Percentiles rank a stretch among this genome's conserved stretches.
phyloP scores from a whole-genome alignment of 768 basidiomycete species.

The Rhizopogon vesiculosus region DNA sequence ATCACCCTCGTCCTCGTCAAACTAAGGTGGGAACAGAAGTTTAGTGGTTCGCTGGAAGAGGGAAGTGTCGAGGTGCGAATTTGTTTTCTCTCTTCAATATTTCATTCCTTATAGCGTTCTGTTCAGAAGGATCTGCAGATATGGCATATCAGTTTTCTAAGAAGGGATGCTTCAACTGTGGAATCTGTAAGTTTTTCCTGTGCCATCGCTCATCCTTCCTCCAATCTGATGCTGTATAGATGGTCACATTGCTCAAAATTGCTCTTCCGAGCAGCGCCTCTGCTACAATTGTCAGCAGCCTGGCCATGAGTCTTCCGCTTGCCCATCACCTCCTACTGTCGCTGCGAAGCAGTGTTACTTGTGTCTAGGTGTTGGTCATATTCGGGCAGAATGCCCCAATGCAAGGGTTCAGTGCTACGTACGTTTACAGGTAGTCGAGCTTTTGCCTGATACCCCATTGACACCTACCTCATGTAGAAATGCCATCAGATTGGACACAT shows the following conservation, averaged over 20 bases:
- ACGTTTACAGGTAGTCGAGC: constrained; percentile 21
- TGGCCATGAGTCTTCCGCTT: constrained; percentile 89
- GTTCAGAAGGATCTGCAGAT: constrained; percentile 33
- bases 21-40: constrained; percentile 66
- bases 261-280: constrained; percentile 81
- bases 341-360: constrained; percentile 90
- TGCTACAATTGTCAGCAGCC: constrained; percentile 95
- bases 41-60: constrained; percentile 65
- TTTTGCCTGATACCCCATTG: neutral
- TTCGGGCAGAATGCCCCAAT: constrained; percentile 83
- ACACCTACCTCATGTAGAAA: constrained; percentile 38
- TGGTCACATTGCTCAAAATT: constrained; percentile 91
- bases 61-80: constrained; percentile 61
- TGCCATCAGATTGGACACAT: constrained; percentile 84
- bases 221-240: constrained; percentile 40
- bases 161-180: constrained; percentile 93
- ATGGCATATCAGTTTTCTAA: constrained; percentile 83
- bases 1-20: constrained; percentile 49
- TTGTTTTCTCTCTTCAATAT: neutral
- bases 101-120: constrained; percentile 13
- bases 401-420: constrained; percentile 83
- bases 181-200: constrained; percentile 63
- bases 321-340: constrained; percentile 78
- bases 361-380: constrained; percentile 89
- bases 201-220: constrained; percentile 8